These are phyloP conservation scores for Aspergillus cejpii DNA, from an alignment of 2,329 filamentous ascomycete genomes.

Conservation along the genomic window DNA sequence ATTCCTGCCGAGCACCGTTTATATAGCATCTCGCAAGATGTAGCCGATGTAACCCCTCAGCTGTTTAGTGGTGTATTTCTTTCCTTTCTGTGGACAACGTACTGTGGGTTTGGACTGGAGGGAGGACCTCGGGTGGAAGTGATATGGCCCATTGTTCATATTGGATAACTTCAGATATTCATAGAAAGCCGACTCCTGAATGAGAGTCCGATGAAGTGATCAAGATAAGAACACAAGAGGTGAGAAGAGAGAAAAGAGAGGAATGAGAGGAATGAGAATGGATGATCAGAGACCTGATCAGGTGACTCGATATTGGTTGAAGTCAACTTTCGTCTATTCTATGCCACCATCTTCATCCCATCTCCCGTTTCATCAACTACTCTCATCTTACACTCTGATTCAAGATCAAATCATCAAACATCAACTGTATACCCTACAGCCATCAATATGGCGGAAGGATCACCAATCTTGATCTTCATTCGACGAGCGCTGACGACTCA, in stretches of 20 bases:
- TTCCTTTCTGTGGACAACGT: not conserved
- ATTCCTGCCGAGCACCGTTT: not conserved
- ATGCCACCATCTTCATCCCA: not conserved
- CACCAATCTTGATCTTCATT: not conserved
- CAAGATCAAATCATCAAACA: no score
- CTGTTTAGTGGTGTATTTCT: no score
- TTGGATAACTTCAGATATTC: not conserved
- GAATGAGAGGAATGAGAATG: not conserved
- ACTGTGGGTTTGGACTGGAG: not conserved
- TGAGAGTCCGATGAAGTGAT: not conserved
- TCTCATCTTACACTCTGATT: not conserved
- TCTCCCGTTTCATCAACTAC: no score
- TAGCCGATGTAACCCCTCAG: not conserved
- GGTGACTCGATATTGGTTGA: not conserved
- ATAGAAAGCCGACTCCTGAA: not conserved
- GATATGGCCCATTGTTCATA: not conserved
- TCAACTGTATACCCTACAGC: not conserved
- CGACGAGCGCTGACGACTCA: not conserved
- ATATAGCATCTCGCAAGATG: not conserved
- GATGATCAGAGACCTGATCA: not conserved
- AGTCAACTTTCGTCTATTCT: no score
- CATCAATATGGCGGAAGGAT: not conserved
- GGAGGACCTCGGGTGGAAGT: not conserved
- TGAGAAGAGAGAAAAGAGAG: not conserved
- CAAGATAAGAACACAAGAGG: not conserved